Conservation (phyloP, 2,329 filamentous ascomycete species). For the Penicillium thymicola region DNA sequence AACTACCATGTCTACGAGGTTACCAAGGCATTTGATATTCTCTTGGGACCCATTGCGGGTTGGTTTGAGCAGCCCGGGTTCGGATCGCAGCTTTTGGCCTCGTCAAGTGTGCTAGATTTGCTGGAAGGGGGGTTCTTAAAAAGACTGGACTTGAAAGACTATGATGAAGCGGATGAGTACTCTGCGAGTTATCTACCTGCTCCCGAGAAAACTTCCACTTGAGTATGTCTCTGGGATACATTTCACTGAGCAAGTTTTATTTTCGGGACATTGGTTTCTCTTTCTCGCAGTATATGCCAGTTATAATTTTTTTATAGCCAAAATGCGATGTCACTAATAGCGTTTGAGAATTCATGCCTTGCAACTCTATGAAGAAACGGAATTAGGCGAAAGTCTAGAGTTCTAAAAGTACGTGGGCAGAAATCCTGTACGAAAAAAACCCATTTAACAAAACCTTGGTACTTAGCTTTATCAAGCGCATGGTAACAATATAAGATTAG, state of each 20-base stretch:
- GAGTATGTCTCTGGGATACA: background rate
- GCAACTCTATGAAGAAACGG: background rate
- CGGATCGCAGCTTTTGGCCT: constrained; percentile 39
- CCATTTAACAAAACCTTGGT: background rate
- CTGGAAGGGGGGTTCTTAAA: constrained; percentile 34
- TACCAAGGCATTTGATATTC: constrained; percentile 38
- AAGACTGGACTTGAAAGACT: constrained; percentile 19
- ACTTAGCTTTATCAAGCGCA: background rate
- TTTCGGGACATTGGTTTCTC: background rate
- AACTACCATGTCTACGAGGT: constrained; percentile 53
- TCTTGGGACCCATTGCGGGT: constrained; percentile 47
- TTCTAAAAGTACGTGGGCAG: background rate
- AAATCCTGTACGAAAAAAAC: background rate
- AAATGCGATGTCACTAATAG: background rate
- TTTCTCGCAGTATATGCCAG: background rate
- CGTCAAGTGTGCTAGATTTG: constrained; percentile 30
- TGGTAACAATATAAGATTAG: background rate
- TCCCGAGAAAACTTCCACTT: constrained; percentile 3
- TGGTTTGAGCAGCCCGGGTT: constrained; percentile 53
- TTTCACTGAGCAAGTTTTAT: too few species aligned
- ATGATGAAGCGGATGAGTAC: constrained; percentile 23
- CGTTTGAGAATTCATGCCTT: background rate
- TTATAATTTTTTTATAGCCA: background rate
- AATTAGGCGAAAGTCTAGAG: too few species aligned
- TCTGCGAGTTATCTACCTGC: constrained; percentile 20